Evolutionary conservation across 305 asterid genomes (phyloP).

Genomic region (Solanum hybrid): DNA sequence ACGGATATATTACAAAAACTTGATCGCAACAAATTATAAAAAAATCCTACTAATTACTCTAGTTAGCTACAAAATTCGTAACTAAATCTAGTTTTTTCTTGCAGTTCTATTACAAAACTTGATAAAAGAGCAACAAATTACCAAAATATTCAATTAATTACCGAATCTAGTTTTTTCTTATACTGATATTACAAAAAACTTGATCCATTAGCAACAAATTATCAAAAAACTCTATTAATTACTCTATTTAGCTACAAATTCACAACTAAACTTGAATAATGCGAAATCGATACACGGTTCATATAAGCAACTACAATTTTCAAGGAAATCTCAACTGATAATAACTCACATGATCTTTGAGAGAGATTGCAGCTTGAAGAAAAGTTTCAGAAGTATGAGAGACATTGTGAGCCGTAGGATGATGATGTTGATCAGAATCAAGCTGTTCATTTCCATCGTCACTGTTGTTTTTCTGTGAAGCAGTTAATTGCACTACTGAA

Average conservation of each 20-base stretch:
- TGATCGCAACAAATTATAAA: not conserved
- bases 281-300: not conserved
- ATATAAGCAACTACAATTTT: not conserved
- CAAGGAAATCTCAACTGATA: not conserved
- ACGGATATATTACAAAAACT: not conserved
- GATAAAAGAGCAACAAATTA: not conserved
- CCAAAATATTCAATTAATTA: not conserved
- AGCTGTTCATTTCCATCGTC: conserved; percentile 38
- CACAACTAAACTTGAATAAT: too few relatives aligned
- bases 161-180: not conserved
- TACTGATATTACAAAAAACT: too few relatives aligned
- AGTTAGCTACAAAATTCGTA: not conserved
- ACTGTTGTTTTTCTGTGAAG: conserved; percentile 33
- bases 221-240: too few relatives aligned
- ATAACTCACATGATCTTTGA: conserved; percentile 44
- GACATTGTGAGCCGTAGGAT: conserved; percentile 25
- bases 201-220: too few relatives aligned
- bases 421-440: conserved; percentile 24
- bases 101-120: not conserved
- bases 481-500: conserved; percentile 31
- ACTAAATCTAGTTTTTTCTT: not conserved
- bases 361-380: conserved; percentile 48
- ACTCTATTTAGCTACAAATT: too few relatives aligned
- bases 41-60: not conserved
- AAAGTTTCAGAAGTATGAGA: conserved; percentile 34